Evolutionary conservation across 176 grass and related monocot species (phyloP), one percentile per base, ranked within the genome.

Genomic region (Tillandsia fasciculata): DNA sequence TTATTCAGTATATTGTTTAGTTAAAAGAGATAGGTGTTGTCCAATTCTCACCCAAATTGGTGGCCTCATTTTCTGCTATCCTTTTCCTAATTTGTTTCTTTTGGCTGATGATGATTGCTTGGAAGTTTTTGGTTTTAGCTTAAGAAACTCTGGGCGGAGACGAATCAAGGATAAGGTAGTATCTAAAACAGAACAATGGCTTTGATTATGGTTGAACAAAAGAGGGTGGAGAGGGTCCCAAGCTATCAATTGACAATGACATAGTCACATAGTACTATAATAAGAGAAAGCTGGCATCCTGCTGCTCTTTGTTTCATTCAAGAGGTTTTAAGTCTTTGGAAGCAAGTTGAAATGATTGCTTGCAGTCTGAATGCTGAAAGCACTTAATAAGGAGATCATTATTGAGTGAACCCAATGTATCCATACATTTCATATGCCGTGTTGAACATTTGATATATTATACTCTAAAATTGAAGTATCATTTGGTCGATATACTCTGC

Each of bases 181-280:
- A 24, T 26, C 26, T 33, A 24, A 28, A 12, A 28, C 12, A 3
- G 27, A 64, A 64, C 0, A 28, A 26, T 26, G 65, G 33, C 33
- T 67, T 28, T 48, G 65, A 67, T 49, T 18, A 67, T 49, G 65
- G 10, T 67, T 49, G 27, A 67, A 67, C 48, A 67, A 67, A 47
- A 15, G 12, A 42, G 14, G 33, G 12, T 49, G 26, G 29, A 2
- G n/a, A 67, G 29, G 33, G 5, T 59, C 56, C 56, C 15, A 17
- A 15, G 56, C n/a, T 59, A 14, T 67, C 29, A 33, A 33, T 33
- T 33, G 29, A 33, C 33, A 20, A 67, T 26, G 28, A 47, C 48
- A 48, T 67, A 28, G 65, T 17, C 9, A 7, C 6, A 9, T 8
- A 59, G 54, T 33, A 33, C 2, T 33, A 33, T 7, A 14, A 58